Evolutionary conservation across 1,284 basidiomycete species (phyloP), one percentile per base, ranked within the genome.

Genomic region (Ceratobasidium sp.): DNA sequence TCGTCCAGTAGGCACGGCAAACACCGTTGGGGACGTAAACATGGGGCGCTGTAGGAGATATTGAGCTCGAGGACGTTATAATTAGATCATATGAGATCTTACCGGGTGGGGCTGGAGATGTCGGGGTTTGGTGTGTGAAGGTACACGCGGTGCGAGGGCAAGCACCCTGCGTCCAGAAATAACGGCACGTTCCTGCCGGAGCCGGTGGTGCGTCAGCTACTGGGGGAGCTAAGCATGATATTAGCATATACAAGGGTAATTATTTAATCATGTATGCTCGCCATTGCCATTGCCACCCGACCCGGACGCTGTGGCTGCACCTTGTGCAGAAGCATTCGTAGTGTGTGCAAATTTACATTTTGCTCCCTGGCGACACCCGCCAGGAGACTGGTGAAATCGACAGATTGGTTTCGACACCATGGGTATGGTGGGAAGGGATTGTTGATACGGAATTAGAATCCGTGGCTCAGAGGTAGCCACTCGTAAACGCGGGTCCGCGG

Each of bases 321-420:
- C n/a, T 15, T n/a, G n/a, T n/a, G n/a, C n/a, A n/a, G n/a, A n/a
- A n/a, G n/a, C n/a, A n/a, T n/a, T n/a, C n/a, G n/a, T 38, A n/a
- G 52, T 52, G 43, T 70, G 71, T 15, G 60, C 27, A 42, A 54
- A 65, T 40, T 53, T 60, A 43, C 71, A 72, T 22, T 35, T 65
- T 15, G 31, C 32, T 5, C 71, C 71, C 27, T 55, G 52, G 17
- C 52, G 52, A n/a, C 71, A 72, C 13, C 60, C 53, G 10, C 52
- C 69, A 32, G 68, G 58, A 13, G 52, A 34, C 22, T 47, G 47
- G 52, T 64, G 38, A 54, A 67, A 68, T 27, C 56, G 55, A 27
- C 69, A 64, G 1, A 42, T 22, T 12, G 57, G 58, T 54, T 64
- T 57, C 1, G 57, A 31, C 22, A 58, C 57, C 54, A 69, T 69